Conservation (phyloP, 2,329 filamentous ascomycete genomes). For the Akanthomyces dipterigenus region DNA sequence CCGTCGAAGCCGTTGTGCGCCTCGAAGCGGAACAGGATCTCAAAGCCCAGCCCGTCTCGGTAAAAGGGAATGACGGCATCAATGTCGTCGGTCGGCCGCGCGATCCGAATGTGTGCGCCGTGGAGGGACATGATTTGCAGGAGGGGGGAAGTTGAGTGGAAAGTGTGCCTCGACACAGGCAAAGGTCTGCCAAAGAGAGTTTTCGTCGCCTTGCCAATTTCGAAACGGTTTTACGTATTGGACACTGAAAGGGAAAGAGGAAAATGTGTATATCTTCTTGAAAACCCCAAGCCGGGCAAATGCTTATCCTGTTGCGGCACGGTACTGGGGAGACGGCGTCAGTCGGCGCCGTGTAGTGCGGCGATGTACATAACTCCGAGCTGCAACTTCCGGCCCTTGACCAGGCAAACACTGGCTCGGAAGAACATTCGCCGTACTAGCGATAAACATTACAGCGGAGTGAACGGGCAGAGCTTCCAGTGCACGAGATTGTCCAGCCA, state of each 20-base stretch:
- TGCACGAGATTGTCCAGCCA: background rate
- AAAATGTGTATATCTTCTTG: too few species aligned
- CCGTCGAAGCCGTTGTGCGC: constrained; percentile 34
- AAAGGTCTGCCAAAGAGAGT: background rate
- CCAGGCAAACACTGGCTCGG: background rate
- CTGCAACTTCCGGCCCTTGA: background rate
- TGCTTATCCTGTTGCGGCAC: background rate
- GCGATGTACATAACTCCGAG: background rate
- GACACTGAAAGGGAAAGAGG: background rate
- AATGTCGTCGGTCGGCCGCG: constrained; percentile 34
- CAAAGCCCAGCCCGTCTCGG: constrained; percentile 33
- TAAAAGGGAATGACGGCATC: constrained; percentile 34
- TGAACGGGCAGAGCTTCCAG: too few species aligned
- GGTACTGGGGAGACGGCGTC: background rate
- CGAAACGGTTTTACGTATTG: background rate
- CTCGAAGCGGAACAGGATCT: constrained; percentile 26
- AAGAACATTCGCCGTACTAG: background rate
- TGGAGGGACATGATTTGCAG: background rate
- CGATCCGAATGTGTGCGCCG: constrained; percentile 31
- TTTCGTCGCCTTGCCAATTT: background rate
- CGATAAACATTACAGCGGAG: too few species aligned
- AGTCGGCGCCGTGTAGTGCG: background rate
- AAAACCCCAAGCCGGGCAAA: background rate
- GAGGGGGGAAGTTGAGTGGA: background rate
- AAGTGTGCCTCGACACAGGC: background rate